Evolutionary conservation across 2,329 filamentous ascomycete species (phyloP).

Genomic region (Dryadomyces quercus-mongolicae): DNA sequence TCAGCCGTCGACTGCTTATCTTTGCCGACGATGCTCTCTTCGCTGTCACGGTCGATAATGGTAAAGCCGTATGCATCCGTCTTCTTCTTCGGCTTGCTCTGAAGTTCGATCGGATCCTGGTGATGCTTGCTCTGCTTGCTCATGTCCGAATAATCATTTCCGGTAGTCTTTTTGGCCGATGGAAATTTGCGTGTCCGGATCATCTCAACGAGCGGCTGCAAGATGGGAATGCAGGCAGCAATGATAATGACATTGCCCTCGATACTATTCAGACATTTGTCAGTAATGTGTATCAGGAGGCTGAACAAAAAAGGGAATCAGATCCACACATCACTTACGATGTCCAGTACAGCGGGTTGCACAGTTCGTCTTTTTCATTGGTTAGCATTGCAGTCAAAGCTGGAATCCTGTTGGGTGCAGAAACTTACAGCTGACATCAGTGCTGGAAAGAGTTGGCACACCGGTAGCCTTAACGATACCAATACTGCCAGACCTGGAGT

Average conservation of each 20-base stretch:
- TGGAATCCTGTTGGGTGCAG: neutral
- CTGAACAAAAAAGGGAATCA: neutral
- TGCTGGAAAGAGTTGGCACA: neutral
- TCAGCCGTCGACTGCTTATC: neutral
- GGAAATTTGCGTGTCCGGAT: neutral
- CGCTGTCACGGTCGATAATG: neutral
- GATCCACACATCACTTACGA: neutral
- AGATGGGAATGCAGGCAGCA: slow-evolving; percentile 19
- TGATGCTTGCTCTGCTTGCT: neutral
- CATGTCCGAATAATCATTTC: neutral
- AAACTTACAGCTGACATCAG: neutral
- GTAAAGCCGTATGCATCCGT: neutral
- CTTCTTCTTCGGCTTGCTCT: neutral
- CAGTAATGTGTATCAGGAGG: neutral
- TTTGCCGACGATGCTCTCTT: neutral
- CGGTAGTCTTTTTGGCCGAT: neutral
- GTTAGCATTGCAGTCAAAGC: neutral
- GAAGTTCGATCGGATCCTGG: neutral
- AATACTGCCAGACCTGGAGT: neutral
- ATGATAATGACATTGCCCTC: slow-evolving; percentile 18
- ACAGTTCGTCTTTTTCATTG: neutral
- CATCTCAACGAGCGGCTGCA: slow-evolving; percentile 7
- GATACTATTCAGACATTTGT: neutral
- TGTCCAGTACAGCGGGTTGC: slow-evolving; percentile 1
- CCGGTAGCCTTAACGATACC: slow-evolving; percentile 2